A percentile compares a stretch with the other conserved stretches of the same genome.
Conservation (phyloP, 257 asterid species). For the Orobanche coerulescens region DNA sequence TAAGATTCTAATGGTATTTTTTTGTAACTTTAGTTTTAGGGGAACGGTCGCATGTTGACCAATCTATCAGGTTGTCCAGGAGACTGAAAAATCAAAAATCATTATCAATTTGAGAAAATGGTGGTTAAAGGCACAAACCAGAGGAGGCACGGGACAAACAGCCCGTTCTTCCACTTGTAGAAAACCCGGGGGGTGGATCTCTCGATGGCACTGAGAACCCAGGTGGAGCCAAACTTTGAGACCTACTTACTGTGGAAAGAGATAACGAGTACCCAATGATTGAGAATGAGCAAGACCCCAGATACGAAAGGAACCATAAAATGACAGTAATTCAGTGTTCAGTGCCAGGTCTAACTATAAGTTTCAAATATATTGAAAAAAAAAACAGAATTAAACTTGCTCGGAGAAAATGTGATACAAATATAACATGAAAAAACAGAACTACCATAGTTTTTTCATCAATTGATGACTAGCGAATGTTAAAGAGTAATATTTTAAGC, state of each 20-base stretch:
- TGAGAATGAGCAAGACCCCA: neutral
- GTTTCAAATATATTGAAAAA: too few species aligned
- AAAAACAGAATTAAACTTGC: too few species aligned
- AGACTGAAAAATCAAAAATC: too few species aligned
- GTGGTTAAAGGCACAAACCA: conserved; percentile 32
- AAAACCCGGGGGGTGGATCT: conserved; percentile 84
- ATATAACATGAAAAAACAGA: neutral
- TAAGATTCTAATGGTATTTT: too few species aligned
- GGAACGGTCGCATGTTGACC: too few species aligned
- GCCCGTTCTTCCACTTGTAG: conserved; percentile 42
- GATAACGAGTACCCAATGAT: conserved; percentile 4
- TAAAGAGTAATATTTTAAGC: neutral
- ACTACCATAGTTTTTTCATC: neutral
- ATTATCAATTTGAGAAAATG: neutral
- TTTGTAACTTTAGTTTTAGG: too few species aligned
- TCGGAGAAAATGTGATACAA: neutral
- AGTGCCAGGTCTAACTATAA: neutral
- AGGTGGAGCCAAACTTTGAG: conserved; percentile 72
- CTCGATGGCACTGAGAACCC: conserved; percentile 66
- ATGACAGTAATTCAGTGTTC: too few species aligned
- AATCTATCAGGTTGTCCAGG: too few species aligned
- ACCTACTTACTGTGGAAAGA: conserved; percentile 45
- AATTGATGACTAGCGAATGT: neutral
- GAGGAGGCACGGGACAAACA: conserved; percentile 39
- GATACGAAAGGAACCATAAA: neutral